Conservation (phyloP, 2,329 filamentous ascomycete species). For the Amauroascus verrucosus region DNA sequence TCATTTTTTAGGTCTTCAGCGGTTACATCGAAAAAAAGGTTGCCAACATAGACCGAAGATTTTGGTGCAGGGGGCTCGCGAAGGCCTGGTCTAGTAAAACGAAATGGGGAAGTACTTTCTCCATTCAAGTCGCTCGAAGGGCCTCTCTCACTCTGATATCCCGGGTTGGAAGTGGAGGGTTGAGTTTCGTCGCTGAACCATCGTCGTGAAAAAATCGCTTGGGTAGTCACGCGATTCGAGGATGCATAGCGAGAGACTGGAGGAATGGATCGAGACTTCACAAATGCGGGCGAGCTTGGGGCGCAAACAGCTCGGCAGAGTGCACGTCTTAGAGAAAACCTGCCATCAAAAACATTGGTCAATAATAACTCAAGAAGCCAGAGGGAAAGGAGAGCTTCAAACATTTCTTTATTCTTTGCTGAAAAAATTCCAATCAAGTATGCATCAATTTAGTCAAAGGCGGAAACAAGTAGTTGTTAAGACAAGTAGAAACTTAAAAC, state of each 20-base stretch:
- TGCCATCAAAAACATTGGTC: neutral
- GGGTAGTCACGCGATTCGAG: slow-evolving; percentile 33
- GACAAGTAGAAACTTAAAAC: too few relatives aligned
- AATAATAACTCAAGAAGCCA: too few relatives aligned
- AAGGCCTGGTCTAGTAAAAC: slow-evolving; percentile 6
- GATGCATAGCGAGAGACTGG: slow-evolving; percentile 29
- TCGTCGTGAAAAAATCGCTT: slow-evolving; percentile 37
- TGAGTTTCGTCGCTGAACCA: slow-evolving; percentile 38
- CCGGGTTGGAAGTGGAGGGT: neutral
- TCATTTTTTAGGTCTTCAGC: slow-evolving; percentile 50
- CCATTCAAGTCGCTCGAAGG: too few relatives aligned
- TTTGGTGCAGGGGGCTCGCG: slow-evolving; percentile 23
- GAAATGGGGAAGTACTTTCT: neutral
- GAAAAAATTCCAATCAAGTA: too few relatives aligned
- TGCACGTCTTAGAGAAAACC: slow-evolving; percentile 3
- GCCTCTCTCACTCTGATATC: too few relatives aligned
- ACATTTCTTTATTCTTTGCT: too few relatives aligned
- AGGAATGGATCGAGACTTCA: slow-evolving; percentile 20
- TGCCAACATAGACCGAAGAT: slow-evolving; percentile 53
- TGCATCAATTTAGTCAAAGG: too few relatives aligned
- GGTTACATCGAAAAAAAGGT: slow-evolving; percentile 59
- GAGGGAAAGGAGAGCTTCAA: too few relatives aligned
- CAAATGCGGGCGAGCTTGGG: neutral
- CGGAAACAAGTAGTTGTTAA: too few relatives aligned
- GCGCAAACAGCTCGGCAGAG: neutral